phyloP scores from a whole-genome alignment of 805 yeast genomes.

The Candida pini region DNA sequence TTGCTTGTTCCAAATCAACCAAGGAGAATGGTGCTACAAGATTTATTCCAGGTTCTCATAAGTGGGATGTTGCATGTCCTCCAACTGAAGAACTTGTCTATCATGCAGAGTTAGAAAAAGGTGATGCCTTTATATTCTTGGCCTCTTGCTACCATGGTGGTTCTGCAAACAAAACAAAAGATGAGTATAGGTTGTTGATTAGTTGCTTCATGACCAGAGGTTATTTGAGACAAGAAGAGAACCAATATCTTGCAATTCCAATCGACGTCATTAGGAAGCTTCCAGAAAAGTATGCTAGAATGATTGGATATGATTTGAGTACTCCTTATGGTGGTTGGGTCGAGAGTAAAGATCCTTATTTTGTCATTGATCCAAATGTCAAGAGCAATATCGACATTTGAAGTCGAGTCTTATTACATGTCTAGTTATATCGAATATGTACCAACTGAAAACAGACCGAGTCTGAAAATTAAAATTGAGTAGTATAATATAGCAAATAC shows the following conservation, averaged over 20 bases:
- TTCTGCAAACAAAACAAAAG: slow-evolving; percentile 23
- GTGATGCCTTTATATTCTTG: slow-evolving; percentile 28
- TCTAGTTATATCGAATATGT: too few relatives aligned
- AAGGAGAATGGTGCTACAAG: slow-evolving; percentile 28
- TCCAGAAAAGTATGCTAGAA: slow-evolving; percentile 11
- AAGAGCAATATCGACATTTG: slow-evolving; percentile 6
- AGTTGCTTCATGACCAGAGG: slow-evolving; percentile 27
- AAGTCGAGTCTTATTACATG: too few relatives aligned
- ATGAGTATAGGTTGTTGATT: slow-evolving; percentile 20
- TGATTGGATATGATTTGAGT: slow-evolving; percentile 14
- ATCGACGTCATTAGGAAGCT: slow-evolving; percentile 18
- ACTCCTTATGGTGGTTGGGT: slow-evolving; percentile 14
- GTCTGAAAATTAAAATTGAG: too few relatives aligned
- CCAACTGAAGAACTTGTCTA: slow-evolving; percentile 19
- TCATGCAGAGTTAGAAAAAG: slow-evolving; percentile 25
- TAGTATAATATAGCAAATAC: too few relatives aligned
- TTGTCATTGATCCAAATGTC: slow-evolving; percentile 5
- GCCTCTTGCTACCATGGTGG: slow-evolving; percentile 29
- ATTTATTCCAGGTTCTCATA: slow-evolving; percentile 31
- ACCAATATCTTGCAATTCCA: slow-evolving; percentile 19
- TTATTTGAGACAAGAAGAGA: slow-evolving; percentile 28
- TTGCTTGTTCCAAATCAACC: slow-evolving; percentile 17
- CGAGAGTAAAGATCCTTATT: slow-evolving; percentile 10
- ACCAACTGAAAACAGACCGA: too few relatives aligned
- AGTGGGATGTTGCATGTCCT: slow-evolving; percentile 25